A percentile compares a stretch with the other conserved stretches of the same genome.
Conservation (phyloP, 441 rosid genomes). For the Erodium texanum region DNA sequence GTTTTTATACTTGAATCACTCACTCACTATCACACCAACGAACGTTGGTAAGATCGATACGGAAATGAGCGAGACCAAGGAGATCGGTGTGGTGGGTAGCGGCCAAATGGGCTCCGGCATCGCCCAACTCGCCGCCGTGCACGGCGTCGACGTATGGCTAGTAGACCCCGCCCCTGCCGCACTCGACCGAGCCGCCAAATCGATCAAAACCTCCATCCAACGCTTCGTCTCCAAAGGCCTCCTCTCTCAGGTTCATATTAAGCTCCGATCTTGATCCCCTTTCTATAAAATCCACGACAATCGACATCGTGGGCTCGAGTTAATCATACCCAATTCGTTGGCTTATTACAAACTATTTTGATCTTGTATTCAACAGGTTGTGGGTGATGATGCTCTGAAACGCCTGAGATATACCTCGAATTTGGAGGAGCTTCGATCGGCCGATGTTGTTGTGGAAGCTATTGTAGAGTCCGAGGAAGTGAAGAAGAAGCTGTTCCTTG, state of each 20-base stretch:
- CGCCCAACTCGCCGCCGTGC: constrained; percentile 65
- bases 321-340: not conserved
- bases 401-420: constrained; percentile 43
- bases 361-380: constrained; percentile 34
- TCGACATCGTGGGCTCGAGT: not conserved
- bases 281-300: not conserved
- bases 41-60: not conserved
- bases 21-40: too few species aligned
- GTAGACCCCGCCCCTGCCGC: constrained; percentile 51
- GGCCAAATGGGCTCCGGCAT: constrained; percentile 95
- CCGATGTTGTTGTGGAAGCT: constrained; percentile 70
- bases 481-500: constrained; percentile 54
- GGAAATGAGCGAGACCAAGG: constrained; percentile 34
- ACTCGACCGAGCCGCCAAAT: constrained; percentile 43
- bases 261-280: not conserved
- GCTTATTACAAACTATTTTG: not conserved
- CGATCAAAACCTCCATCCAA: constrained; percentile 44
- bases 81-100: constrained; percentile 60
- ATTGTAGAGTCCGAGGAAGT: constrained; percentile 72
- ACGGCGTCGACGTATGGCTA: constrained; percentile 54
- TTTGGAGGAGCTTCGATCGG: constrained; percentile 40
- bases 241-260: constrained; percentile 40
- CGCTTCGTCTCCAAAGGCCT: constrained; percentile 56
- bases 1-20: too few species aligned
- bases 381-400: constrained; percentile 43